A percentile compares a stretch with the other conserved stretches of the same genome.
Evolutionary conservation across 2,329 filamentous ascomycete genomes (phyloP).

Genomic region (Hypomyces rosellus): DNA sequence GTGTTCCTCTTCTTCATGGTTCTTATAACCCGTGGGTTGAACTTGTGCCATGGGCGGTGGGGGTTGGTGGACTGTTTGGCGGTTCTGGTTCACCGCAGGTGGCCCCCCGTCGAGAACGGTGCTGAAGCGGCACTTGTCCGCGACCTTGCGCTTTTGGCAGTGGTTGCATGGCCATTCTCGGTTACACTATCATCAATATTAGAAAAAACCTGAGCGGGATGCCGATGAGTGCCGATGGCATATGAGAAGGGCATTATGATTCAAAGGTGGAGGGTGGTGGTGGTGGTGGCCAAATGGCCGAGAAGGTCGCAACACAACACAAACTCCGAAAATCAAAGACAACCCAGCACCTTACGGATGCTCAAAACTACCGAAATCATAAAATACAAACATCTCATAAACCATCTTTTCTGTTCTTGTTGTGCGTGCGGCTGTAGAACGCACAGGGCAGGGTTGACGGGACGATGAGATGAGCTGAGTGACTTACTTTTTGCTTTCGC

Average conservation of each 20-base stretch:
- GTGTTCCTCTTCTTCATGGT: constrained; percentile 17
- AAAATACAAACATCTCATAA: too few relatives aligned
- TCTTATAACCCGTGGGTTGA: constrained; percentile 13
- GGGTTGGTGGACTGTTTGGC: background rate
- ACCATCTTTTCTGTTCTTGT: background rate
- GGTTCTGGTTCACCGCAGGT: background rate
- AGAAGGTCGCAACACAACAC: too few relatives aligned
- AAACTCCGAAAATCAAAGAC: too few relatives aligned
- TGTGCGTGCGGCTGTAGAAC: background rate
- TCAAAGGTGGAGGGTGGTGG: too few relatives aligned
- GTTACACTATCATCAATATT: constrained; percentile 26
- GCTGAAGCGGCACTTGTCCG: constrained; percentile 29
- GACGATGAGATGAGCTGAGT: background rate
- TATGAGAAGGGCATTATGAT: too few relatives aligned
- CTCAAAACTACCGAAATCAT: too few relatives aligned
- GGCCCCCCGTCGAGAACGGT: constrained; percentile 7
- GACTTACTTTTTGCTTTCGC: constrained; percentile 32
- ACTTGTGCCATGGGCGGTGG: constrained; percentile 11
- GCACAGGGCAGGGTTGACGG: background rate
- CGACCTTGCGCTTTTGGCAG: constrained; percentile 34
- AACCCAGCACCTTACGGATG: too few relatives aligned
- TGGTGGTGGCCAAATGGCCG: too few relatives aligned
- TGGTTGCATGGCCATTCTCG: constrained; percentile 35
- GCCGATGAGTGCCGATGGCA: too few relatives aligned
- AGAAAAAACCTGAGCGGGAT: background rate